Base-by-base conservation (phyloP, 805 yeast genomes). In the Spathaspora boniae region DNA sequence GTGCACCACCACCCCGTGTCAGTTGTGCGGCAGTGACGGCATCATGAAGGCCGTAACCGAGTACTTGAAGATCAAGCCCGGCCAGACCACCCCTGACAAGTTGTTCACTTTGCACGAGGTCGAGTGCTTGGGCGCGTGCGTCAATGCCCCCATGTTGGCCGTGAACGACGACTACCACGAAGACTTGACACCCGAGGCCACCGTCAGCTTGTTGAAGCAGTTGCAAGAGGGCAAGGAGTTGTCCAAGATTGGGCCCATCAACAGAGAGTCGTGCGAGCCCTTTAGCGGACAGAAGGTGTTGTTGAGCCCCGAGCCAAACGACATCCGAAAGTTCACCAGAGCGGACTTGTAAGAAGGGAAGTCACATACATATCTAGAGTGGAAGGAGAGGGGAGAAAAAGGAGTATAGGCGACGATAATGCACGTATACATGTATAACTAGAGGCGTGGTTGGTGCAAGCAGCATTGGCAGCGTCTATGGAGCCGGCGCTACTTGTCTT, bases 71-170 rank as follows among this genome's bases (percentile, higher is more conserved):
- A 66, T 83, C 55, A 70, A 77, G 56, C 86, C 88, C 6, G 93
- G 93, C 43, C 79, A 85, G 58, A 85, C 89, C 34, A 82, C 91
- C 21, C 54, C 63, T 9, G 94, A 86, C 63, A 78, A 78, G 24
- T 61, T 80, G 46, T 86, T 86, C 70, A 83, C 94, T 12, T 65
- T 86, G 44, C 86, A 84, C 51, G 95, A 86, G 60, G 95, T 86
- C 44, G 95, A 86, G 65, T 86, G 95, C 64, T 75, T 85, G 33
- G 95, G 95, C 40, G 95, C 95, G 3, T 86, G 95, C 70, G 88
- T 86, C 33, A 86, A 86, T 59, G 95, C 85, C 6, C 95, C 95
- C 36, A 86, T 86, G 86, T 68, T 86, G 37, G 94, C 86, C 42
- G 65, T 86, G 35, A 85, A 84, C 60, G 95, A 86, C 62, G 88